Base-by-base conservation (phyloP, 169 alveolate genomes). In the Eimeria necatrix region DNA sequence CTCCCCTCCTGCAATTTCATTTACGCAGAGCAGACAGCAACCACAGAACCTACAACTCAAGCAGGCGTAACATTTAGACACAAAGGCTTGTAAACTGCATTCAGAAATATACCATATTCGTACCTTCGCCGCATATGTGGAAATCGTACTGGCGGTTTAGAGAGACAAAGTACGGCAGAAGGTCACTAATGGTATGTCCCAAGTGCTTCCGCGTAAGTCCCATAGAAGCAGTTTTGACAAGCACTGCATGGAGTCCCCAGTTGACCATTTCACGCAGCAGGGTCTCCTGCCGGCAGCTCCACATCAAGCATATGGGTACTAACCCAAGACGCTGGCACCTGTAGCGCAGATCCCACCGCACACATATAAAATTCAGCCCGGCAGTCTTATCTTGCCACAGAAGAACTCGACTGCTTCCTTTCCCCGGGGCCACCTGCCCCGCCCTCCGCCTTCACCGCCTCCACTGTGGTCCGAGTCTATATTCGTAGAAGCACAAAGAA, bases 111-210 rank as follows among this genome's bases (percentile, higher is more conserved):
- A 32, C 3, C 41, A 32, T 32, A 14, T 22, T 4, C 16, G 32
- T 68, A 93, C 95, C 99, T 97, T 99, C 99, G 22, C 99, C 99
- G 95, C 99, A 99, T 48, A 98, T 98, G 96, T 99, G 99, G 93
- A 99, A 98, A 61, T 99, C 99, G 95, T 95, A 98, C 95, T 98
- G 95, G 59, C 97, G 96, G 92, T 97, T 91, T 81, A 95, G 83
- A 20, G 64, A 20, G 53, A 22, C 73, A 46, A 95, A 81, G n/a
- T 78, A 78, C 32, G 85, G 86, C 56, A n/a, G 18, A 51, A 90
- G 80, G 32, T 96, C 97, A 26, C 90, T 52, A 87, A 99, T 96
- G 20, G 97, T 90, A 96, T 97, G 97, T 70, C 99, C 99, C 73
- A 99, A 97, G 95, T 98, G 99, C 24, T 93, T 89, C 64, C 96